These are phyloP conservation scores for Colletotrichum zoysiae DNA, from an alignment of 2,329 filamentous ascomycete genomes.

Conservation along the genomic window DNA sequence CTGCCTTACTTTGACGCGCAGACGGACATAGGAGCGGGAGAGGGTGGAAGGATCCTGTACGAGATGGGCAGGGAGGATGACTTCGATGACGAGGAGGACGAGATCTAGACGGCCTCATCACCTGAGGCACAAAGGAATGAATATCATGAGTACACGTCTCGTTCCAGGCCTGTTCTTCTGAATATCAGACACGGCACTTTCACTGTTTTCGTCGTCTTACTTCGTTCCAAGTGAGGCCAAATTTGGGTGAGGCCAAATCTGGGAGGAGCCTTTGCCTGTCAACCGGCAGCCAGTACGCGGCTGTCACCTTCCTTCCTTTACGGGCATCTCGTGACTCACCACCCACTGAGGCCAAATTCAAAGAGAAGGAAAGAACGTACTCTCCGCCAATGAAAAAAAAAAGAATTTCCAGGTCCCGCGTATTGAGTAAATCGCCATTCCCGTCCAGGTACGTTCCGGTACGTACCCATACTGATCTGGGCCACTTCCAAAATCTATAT, in stretches of 20 bases:
- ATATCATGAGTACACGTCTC: neutral
- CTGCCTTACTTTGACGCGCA: conserved; percentile 98
- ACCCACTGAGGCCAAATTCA: conserved; percentile 32
- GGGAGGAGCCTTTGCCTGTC: neutral
- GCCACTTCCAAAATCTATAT: conserved; percentile 22
- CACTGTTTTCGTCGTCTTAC: neutral
- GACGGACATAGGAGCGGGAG: conserved; percentile 80
- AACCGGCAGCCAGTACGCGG: neutral
- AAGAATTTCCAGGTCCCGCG: neutral
- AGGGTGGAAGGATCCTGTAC: conserved; percentile 93
- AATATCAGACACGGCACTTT: neutral
- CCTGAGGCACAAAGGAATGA: neutral
- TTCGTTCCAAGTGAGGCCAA: neutral
- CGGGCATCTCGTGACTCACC: neutral
- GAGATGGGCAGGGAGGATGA: conserved; percentile 98
- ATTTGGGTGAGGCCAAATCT: neutral
- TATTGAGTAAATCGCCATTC: conserved; percentile 1
- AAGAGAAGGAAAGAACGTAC: conserved; percentile 10
- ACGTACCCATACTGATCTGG: conserved; percentile 35
- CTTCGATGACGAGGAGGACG: conserved; percentile 96
- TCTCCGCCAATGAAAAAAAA: neutral
- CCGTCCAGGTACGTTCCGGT: conserved; percentile 14
- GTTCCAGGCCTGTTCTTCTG: neutral
- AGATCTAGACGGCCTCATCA: conserved; percentile 68
- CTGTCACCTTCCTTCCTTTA: neutral